Base-by-base conservation (phyloP, 228 moss, liverwort and hornwort species). In the Sphagnum magellanicum region DNA sequence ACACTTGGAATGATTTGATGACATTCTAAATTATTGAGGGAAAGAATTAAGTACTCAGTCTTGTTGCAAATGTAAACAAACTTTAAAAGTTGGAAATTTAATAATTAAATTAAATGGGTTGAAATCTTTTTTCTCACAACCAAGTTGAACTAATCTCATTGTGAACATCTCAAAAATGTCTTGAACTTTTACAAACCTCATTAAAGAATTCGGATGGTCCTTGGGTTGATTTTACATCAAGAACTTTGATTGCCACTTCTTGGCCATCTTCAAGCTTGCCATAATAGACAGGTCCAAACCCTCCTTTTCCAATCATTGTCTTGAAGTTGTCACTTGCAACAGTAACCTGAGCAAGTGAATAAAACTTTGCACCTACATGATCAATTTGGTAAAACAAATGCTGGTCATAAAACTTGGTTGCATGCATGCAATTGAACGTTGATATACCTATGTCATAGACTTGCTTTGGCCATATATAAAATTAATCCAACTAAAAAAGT, bases 191-290 rank as follows among this genome's bases (percentile, higher is more conserved):
- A 32, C 10, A 2, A 10, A 76, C 83, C 83, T 83, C 77, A 6
- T 63, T 83, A 47, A 51, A 49, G 16, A 79, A 79, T 53, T 74
- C 76, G 0, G 61, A 47, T 49, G 73, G 71, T 71, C 79, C 76
- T 67, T 69, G 74, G 16, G 59, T 48, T 47, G 1, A 65, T 4
- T 55, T 15, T 4, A 11, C 50, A 58, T 70, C 69, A 17, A 77
- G 66, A 3, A 77, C 79, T 64, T 83, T 83, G 14, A 79, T 77
- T 5, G 79, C 83, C 62, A 79, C 76, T 69, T 83, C 83, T 74
- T 46, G 14, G 67, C 79, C 79, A 64, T 77, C 69, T 6, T 53
- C 16, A 55, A 83, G 69, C 17, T 9, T 70, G 50, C 83, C 83
- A 58, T 76, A 16, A 65, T 74, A 77, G 7, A 83, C 74, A 32